Base-by-base conservation (phyloP, 148 eudicot genomes). In the Euryodendron excelsum region DNA sequence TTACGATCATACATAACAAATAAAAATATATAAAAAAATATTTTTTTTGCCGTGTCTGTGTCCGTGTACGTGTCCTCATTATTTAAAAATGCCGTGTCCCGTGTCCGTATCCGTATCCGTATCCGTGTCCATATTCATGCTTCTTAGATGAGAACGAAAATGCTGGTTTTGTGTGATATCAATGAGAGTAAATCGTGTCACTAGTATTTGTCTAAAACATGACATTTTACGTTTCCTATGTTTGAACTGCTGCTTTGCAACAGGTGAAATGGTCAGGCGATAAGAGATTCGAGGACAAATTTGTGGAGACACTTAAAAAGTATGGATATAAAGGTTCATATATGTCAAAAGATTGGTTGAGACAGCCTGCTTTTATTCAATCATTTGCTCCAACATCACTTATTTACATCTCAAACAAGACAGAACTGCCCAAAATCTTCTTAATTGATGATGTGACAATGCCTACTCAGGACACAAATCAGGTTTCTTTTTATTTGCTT, bases 301-400 rank as follows among this genome's bases (percentile, higher is more conserved):
- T 96, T 81, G 90, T 96, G 62, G 90, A 87, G 77, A 93, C 85
- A 45, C 93, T 96, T 6, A 83, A 90, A 80, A 96, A 96, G 80
- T 88, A 93, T 65, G 97, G 95, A 47, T 96, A 93, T 73, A 85
- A 83, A 81, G 99, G 97, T 76, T 80, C 97, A 75, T 96, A 96
- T 79, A 79, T 91, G 88, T 96, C 99, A 39, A 81, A 92, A 74
- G 85, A 88, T 62, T 96, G 99, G 99, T 82, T 93, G 70, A 89
- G 90, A 66, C 92, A 89, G 73, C 99, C 99, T 74, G 91, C 86
- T 81, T 96, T 96, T 86, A 86, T 96, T 73, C 99, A 96, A 85
- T 96, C 99, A 41, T 96, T 96, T 78, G 99, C 99, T 76, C 99
- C 98, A 60, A 82, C 94, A 25, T 93, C 98, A 1, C 92, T 96